Evolutionary conservation across 495 filamentous ascomycete species (phyloP), one percentile per base, ranked within the genome.

Genomic region (Chaetomium fimeti): DNA sequence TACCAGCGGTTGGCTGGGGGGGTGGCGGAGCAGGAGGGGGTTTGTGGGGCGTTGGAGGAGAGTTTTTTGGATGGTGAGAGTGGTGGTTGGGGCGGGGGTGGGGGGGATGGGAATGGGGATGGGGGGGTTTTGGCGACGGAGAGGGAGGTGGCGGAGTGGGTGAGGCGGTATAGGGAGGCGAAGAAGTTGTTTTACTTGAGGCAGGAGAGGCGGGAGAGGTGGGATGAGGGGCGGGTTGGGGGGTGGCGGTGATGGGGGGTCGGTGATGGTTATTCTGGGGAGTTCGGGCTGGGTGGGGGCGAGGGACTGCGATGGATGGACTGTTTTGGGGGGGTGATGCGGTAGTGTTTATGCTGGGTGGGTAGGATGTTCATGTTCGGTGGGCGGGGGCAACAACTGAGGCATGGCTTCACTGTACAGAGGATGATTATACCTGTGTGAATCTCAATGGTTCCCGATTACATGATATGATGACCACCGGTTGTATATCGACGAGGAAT

Each of bases 151-250:
- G 76, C 78, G 18, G 93, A 96, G 68, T 96, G 92, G 87, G 86
- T 94, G 43, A 82, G 87, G 67, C 77, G 91, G 70, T 89, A 93
- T 68, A 79, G 90, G 63, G 91, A 88, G 61, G 88, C 88, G 48
- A 89, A 87, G 72, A 89, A 88, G 66, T 75, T 87, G 65, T 85
- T 88, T 60, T 91, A 90, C 64, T 81, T 90, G 16, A 80, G 91
- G 52, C 85, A 84, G 69, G 93, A 96, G 78, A 83, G 89, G 60
- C 93, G 89, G 75, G 90, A 91, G 67, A 80, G 93, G 71, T 97
- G 93, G 93, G 92, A 97, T 79, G 93, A 96, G 75, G 91, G 93
- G 28, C 83, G 93, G 63, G 92, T 96, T 61, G 92, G 93, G 1
- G 93, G 93, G 0, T 97, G 93, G 93, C 82, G 93, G 62, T 96